A percentile compares a stretch with the other conserved stretches of the same genome.
Evolutionary conservation across 75 land plant species (phyloP).

Genomic region (Picea glauca): DNA sequence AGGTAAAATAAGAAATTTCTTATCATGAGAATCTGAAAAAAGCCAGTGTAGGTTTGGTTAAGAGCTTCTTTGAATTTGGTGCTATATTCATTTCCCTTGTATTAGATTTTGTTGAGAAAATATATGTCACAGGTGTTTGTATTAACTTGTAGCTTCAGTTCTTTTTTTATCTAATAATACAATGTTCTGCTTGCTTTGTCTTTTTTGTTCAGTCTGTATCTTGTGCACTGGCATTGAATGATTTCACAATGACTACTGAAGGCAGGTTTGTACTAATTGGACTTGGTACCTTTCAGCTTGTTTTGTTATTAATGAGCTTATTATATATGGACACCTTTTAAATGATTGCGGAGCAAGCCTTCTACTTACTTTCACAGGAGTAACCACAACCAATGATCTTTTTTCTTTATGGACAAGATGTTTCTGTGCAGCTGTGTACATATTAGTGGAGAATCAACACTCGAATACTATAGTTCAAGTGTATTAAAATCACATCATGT

Average conservation of each 20-base stretch:
- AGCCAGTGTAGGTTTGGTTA: neutral
- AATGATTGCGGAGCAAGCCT: neutral
- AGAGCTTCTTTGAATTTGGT: neutral
- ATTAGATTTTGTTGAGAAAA: slow-evolving; percentile 1
- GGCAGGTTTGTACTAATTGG: slow-evolving; percentile 49
- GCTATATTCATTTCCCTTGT: neutral
- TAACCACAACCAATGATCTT: too few species aligned
- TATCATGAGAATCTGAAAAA: neutral
- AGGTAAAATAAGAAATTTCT: slow-evolving; percentile 36
- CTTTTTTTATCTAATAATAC: slow-evolving; percentile 7
- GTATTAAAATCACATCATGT: too few species aligned
- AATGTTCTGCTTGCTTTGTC: neutral
- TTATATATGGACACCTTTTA: neutral
- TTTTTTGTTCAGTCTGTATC: slow-evolving; percentile 64
- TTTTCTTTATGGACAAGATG: too few species aligned
- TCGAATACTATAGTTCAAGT: too few species aligned
- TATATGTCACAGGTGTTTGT: neutral
- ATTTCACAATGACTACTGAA: slow-evolving; percentile 35
- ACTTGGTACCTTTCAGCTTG: slow-evolving; percentile 6
- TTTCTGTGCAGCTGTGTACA: too few species aligned
- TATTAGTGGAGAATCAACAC: too few species aligned
- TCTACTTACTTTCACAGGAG: neutral
- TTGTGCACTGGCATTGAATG: slow-evolving; percentile 76
- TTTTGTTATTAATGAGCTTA: slow-evolving; percentile 4
- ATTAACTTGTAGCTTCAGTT: neutral